phyloP scores from a whole-genome alignment of 1,284 basidiomycete species.

The Puccinia polysora region DNA sequence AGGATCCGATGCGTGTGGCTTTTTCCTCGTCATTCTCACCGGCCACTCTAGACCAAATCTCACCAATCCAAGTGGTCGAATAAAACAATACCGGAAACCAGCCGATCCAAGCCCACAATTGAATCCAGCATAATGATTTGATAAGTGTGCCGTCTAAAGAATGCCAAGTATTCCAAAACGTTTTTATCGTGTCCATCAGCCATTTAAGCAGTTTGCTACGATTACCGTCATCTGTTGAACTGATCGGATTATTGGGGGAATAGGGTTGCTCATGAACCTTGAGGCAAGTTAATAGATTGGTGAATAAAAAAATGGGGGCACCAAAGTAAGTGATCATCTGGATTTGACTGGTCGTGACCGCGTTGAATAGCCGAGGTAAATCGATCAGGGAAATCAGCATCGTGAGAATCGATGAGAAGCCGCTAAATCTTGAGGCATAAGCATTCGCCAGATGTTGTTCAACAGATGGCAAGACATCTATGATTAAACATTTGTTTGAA shows the following conservation, averaged over 20 bases:
- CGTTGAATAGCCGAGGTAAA: constrained; percentile 13
- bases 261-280: constrained; percentile 18
- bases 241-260: no score
- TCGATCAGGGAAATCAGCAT: constrained; percentile 7
- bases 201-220: neutral
- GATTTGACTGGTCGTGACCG: constrained; percentile 1
- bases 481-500: constrained; percentile 49
- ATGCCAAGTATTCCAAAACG: constrained; percentile 48
- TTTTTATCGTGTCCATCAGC: constrained; percentile 43
- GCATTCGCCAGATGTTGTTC: constrained; percentile 52
- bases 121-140: constrained; percentile 50
- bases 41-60: constrained; percentile 46
- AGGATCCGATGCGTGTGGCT: constrained; percentile 49
- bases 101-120: constrained; percentile 52
- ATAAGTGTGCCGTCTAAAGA: constrained; percentile 49
- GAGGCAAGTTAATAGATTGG: constrained; percentile 21
- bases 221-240: no score
- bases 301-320: constrained; percentile 2
- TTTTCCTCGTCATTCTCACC: constrained; percentile 10
- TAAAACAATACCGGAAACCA: constrained; percentile 54
- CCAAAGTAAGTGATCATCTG: constrained; percentile 11
- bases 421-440: constrained; percentile 48
- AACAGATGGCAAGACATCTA: constrained; percentile 48
- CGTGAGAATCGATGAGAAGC: constrained; percentile 4
- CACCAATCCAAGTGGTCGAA: constrained; percentile 50